Percentiles rank a stretch among this genome's conserved stretches.
phyloP scores from a whole-genome alignment of 768 basidiomycete species.

The Rossbeevera mucosa region DNA sequence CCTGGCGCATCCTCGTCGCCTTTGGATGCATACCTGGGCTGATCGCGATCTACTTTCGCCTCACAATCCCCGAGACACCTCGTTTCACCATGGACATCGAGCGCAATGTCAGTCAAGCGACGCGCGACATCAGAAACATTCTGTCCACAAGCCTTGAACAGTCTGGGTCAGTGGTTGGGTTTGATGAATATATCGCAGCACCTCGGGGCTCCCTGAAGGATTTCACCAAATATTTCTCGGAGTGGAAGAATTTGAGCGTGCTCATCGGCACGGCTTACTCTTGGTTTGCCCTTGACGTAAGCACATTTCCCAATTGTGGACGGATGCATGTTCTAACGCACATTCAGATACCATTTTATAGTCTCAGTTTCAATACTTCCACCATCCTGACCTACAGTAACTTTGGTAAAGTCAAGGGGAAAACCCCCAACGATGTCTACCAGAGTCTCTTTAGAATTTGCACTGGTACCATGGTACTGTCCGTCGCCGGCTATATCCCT shows the following conservation, averaged over 20 bases:
- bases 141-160: slow-evolving; percentile 43
- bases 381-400: slow-evolving; percentile 72
- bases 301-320: slow-evolving; percentile 21
- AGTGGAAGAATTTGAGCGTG: slow-evolving; percentile 75
- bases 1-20: slow-evolving; percentile 86
- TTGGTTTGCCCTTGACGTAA: slow-evolving; percentile 85
- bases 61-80: slow-evolving; percentile 89
- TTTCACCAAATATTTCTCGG: slow-evolving; percentile 62
- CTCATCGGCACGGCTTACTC: slow-evolving; percentile 73
- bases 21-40: slow-evolving; percentile 77
- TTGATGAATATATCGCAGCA: slow-evolving; percentile 45
- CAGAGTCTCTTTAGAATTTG: slow-evolving; percentile 24
- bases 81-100: slow-evolving; percentile 90
- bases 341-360: slow-evolving; percentile 79
- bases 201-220: slow-evolving; percentile 65
- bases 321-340: neutral
- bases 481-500: slow-evolving; percentile 18
- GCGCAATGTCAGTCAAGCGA: slow-evolving; percentile 67
- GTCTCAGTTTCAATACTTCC: slow-evolving; percentile 75
- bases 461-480: slow-evolving; percentile 15
- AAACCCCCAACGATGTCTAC: slow-evolving; percentile 12
- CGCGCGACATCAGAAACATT: slow-evolving; percentile 64
- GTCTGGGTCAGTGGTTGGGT: slow-evolving; percentile 42
- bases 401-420: slow-evolving; percentile 43
- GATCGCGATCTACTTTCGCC: slow-evolving; percentile 81